Percentiles rank a stretch among this genome's conserved stretches.
These are phyloP conservation scores for Cynara cardunculus DNA, from an alignment of 129 eudicot genomes.

Conservation along the genomic window DNA sequence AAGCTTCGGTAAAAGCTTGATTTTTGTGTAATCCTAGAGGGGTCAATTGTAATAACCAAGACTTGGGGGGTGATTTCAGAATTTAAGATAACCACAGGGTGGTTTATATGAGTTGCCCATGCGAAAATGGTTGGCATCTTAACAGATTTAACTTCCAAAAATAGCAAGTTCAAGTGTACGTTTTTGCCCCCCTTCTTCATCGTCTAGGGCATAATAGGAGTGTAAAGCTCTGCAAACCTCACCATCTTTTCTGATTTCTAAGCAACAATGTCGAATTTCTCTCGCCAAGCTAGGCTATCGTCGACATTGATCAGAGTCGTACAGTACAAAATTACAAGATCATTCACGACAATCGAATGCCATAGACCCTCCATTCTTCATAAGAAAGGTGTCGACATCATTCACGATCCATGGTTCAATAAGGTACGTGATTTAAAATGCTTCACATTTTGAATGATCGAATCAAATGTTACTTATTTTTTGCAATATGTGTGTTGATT, in stretches of 20 bases:
- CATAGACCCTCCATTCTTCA: slow-evolving; percentile 81
- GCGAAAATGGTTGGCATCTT: slow-evolving; percentile 28
- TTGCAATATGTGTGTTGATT: not conserved
- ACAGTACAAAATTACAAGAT: slow-evolving; percentile 37
- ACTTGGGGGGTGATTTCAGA: not conserved
- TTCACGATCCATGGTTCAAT: slow-evolving; percentile 97
- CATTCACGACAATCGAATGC: slow-evolving; percentile 75
- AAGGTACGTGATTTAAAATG: slow-evolving; percentile 45
- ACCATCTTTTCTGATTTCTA: slow-evolving; percentile 19
- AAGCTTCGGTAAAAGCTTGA: not conserved
- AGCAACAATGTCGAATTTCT: slow-evolving; percentile 51
- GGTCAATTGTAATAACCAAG: not conserved
- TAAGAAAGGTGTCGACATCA: slow-evolving; percentile 83
- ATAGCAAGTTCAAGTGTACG: slow-evolving; percentile 22
- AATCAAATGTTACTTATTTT: not conserved
- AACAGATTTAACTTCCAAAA: slow-evolving; percentile 32
- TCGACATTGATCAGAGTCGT: slow-evolving; percentile 57
- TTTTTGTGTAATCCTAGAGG: not conserved
- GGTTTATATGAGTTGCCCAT: not conserved
- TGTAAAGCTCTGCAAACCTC: slow-evolving; percentile 22
- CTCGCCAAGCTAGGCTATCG: slow-evolving; percentile 45
- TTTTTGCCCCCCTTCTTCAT: not conserved
- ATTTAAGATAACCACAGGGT: slow-evolving; percentile 4
- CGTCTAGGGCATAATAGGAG: slow-evolving; percentile 19
- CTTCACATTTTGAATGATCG: not conserved